Base-by-base conservation (phyloP, 345 rosid species). In the Linum tenue region DNA sequence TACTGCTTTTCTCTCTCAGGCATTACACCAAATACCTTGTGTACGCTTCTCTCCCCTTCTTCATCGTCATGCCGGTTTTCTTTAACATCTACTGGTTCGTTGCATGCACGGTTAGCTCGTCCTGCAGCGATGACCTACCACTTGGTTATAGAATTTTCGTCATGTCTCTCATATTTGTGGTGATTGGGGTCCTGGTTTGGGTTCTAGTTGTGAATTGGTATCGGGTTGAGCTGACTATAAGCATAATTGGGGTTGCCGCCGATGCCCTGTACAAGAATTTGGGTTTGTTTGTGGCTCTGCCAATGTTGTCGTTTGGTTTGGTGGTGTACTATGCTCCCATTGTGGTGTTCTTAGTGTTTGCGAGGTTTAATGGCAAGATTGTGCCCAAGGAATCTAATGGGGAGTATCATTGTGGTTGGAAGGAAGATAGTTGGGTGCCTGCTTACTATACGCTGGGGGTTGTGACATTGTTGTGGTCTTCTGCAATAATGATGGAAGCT, bases 351-450 rank as follows among this genome's bases (percentile, higher is more conserved):
- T 76, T 94, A 75, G 90, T 86, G 77, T 90, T 84, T 74, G 82
- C 83, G 2, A 86, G 84, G 76, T 78, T 75, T 64, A 94, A 94
- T 74, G 96, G 96, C 66, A 84, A 77, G 53, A 85, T 88, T 75
- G 83, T 82, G 63, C 75, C 88, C 0, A 68, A 76, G 72, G 91
- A 83, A 69, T 74, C 82, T 16, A 73, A 60, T 67, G 90, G 80
- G 53, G 85, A 40, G 40, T 88, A 80, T 72, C 60, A 59, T 71
- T 90, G 96, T 82, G 87, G 70, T 35, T 88, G 96, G 97, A 90
- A 85, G 75, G 87, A 90, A 64, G 97, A 85, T 69, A 72, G 86
- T 11, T 90, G 99, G 97, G 99, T 94, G 76, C 96, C 97, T 50
- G 92, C 87, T 0, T 94, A 94, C 79, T 90, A 62, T 38, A 66